Base-by-base conservation (phyloP, 116 monocot species). In the Dioscorea cayenensis region DNA sequence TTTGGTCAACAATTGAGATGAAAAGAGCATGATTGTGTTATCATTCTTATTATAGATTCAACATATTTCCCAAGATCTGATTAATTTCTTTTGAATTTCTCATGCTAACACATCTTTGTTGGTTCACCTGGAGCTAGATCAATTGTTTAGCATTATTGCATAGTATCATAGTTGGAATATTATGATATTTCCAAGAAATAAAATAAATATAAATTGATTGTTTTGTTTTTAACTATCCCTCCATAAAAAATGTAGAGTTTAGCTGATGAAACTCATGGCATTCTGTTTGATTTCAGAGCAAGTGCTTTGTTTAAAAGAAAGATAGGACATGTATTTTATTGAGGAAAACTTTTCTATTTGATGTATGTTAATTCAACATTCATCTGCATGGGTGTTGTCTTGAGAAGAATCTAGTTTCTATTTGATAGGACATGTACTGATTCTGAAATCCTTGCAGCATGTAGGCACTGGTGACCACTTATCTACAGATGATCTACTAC, bases 401-500 rank as follows among this genome's bases (percentile, higher is more conserved):
- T 21, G 29, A 28, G 14, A 64, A 28, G 14, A 25, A 29, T 22
- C 43, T 43, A n/a, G n/a, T n/a, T n/a, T n/a, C n/a, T n/a, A n/a
- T n/a, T n/a, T n/a, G n/a, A n/a, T n/a, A n/a, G n/a, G n/a, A n/a
- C n/a, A n/a, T n/a, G n/a, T n/a, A 25, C 14, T 28, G 29, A 21
- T 64, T 29, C 0, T 27, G 2, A 64, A 14, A 28, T 63, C 35
- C 74, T 50, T 81, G 71, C 85, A 90, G 94, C 59, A 76, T 78
- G 69, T 19, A 75, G 75, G 51, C 37, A 75, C 83, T 22, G 55
- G 60, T 32, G 80, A 84, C 28, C 64, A 77, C n/a, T 64, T 86
- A 68, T 81, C 86, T 35, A 19, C 84, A 61, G 61, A 28, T 7
- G 85, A 88, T 75, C 63, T 94, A 48, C 68, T 94, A 59, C 58